Evolutionary conservation across 176 grass and related monocot species (phyloP), one percentile per base, ranked within the genome.

Genomic region (Chloris gayana): DNA sequence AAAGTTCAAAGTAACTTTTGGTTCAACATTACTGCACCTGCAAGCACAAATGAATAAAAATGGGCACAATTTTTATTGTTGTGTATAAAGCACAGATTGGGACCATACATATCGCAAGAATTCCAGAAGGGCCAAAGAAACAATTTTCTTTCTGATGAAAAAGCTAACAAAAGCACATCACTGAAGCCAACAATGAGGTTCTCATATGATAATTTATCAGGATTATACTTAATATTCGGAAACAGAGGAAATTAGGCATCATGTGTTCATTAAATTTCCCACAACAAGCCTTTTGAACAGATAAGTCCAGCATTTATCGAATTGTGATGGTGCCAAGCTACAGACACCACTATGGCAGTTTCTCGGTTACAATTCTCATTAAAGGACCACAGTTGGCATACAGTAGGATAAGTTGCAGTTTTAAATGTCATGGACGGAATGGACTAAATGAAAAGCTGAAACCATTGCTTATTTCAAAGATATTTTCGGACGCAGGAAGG

Each of bases 361-460:
- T 77, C 73, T 68, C 67, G 38, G 61, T 17, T 60, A 73, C 67
- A 59, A 59, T 78, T n/a, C 24, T 44, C 82, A 73, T 86, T 73
- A 33, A n/a, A 78, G 53, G 39, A 27, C 39, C 9, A 44, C 47
- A 51, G n/a, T 8, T 47, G 82, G n/a, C 30, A 35, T 5, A 27
- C 19, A 7, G 67, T 33, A 79, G 6, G 21, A 33, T 54, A 7
- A 47, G 25, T 46, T 77, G 22, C 6, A 46, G 31, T 44, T 44
- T 44, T 74, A 66, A 88, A 74, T 46, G 50, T 50, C 59, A 3
- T 24, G 72, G 33, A 46, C 26, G 60, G 5, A 66, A 66, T 51
- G 9, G 44, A 80, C 61, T 13, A 74, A 68, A 80, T 37, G 49
- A 75, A 57, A 57, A 37, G 39, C 11, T 2, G 21, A 80, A 67